A percentile compares a stretch with the other conserved stretches of the same genome.
These are phyloP conservation scores for Kodamaea sp. DNA, from an alignment of 1,139 yeast species.

Conservation along the genomic window DNA sequence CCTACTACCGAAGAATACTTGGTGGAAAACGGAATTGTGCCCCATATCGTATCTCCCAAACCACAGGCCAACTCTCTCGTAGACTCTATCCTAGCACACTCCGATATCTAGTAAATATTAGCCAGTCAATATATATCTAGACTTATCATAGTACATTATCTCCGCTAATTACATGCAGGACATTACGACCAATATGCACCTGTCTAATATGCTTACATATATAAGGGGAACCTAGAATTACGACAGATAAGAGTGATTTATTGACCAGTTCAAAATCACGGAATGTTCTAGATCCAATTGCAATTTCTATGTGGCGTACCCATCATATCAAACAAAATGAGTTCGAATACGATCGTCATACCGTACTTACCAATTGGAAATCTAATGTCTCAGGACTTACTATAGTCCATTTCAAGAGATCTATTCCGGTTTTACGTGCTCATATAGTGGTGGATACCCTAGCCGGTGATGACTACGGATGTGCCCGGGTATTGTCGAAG, in stretches of 20 bases:
- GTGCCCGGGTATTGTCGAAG: not conserved
- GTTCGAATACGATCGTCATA: not conserved
- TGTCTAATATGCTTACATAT: too few species aligned
- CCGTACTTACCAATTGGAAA: not conserved
- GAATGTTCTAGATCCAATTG: too few species aligned
- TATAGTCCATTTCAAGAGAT: not conserved
- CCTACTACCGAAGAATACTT: conserved; percentile 84
- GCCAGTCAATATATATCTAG: too few species aligned
- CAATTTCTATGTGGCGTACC: too few species aligned
- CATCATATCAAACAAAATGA: not conserved
- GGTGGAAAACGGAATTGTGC: conserved; percentile 48
- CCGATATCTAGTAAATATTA: too few species aligned
- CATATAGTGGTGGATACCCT: not conserved
- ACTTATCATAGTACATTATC: too few species aligned
- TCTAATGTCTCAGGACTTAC: not conserved
- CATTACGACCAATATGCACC: too few species aligned
- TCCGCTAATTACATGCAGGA: too few species aligned
- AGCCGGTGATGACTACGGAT: not conserved
- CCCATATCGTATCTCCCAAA: conserved; percentile 65
- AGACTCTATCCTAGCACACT: conserved; percentile 25
- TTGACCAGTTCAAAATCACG: too few species aligned
- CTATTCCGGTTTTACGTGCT: not conserved
- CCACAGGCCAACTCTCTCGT: conserved; percentile 71
- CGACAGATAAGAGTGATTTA: too few species aligned
- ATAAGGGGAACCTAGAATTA: too few species aligned